Percentiles rank a stretch among this genome's conserved stretches.
phyloP scores from a whole-genome alignment of 345 rosid species.

The Lepidium aucheri region DNA sequence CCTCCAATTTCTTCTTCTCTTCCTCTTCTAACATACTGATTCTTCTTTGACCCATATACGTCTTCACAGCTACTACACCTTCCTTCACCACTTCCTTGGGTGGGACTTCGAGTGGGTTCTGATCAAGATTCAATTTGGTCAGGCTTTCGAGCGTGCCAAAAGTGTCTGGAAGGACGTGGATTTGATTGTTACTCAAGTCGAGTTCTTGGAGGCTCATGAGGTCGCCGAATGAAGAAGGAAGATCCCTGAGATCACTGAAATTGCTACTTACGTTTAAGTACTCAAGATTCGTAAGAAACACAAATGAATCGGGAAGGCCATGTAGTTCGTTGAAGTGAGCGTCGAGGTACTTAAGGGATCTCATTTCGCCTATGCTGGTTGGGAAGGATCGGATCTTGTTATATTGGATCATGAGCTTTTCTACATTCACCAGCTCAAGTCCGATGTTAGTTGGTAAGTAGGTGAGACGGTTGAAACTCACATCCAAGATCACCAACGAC shows the following conservation, averaged over 20 bases:
- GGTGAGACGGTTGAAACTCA: constrained; percentile 65
- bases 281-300: constrained; percentile 64
- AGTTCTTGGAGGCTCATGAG: constrained; percentile 67
- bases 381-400: constrained; percentile 79
- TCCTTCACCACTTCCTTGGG: constrained; percentile 57
- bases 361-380: constrained; percentile 64
- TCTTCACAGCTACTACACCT: constrained; percentile 67
- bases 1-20: constrained; percentile 44
- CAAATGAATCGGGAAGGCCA: constrained; percentile 57
- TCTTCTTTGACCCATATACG: constrained; percentile 70
- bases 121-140: constrained; percentile 55
- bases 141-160: constrained; percentile 71
- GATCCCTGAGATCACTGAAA: constrained; percentile 66
- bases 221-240: constrained; percentile 67
- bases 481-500: constrained; percentile 68
- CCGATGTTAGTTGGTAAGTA: constrained; percentile 90
- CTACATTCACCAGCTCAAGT: constrained; percentile 45
- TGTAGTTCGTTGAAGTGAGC: constrained; percentile 78
- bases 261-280: constrained; percentile 61
- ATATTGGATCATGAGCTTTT: constrained; percentile 49
- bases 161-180: constrained; percentile 65
- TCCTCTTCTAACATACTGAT: constrained; percentile 54
- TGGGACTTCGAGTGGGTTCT: constrained; percentile 66
- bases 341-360: constrained; percentile 50
- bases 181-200: constrained; percentile 87